Percentiles rank a stretch among this genome's conserved stretches.
Evolutionary conservation across 2,329 filamentous ascomycete species (phyloP).

Genomic region (Alternaria triticimaculans): DNA sequence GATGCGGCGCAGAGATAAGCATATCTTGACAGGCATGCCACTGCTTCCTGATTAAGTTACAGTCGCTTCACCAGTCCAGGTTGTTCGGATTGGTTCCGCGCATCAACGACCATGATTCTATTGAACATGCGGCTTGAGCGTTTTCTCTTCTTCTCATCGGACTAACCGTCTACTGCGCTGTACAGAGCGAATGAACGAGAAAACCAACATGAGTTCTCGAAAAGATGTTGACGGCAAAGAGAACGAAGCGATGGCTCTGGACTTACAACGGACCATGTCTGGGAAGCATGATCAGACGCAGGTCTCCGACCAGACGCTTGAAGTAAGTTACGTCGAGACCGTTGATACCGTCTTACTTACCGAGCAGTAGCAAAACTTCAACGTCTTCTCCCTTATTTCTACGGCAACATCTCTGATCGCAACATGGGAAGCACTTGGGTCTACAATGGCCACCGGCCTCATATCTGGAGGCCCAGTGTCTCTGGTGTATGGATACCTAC

Average conservation of each 20-base stretch:
- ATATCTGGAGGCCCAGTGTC: constrained; percentile 9
- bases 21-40: neutral
- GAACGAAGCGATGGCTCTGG: neutral
- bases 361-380: neutral
- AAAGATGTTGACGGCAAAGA: neutral
- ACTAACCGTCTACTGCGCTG: neutral
- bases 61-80: neutral
- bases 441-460: constrained; percentile 12
- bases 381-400: constrained; percentile 6
- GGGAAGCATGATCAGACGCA: neutral
- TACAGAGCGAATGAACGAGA: neutral
- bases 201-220: neutral
- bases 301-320: neutral
- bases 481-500: constrained; percentile 10
- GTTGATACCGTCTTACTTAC: neutral
- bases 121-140: too few species aligned
- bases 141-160: neutral
- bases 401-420: constrained; percentile 9
- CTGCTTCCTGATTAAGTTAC: neutral
- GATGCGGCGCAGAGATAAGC: neutral
- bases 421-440: constrained; percentile 11
- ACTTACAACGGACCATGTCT: neutral
- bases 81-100: neutral
- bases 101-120: neutral
- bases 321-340: neutral